Evolutionary conservation across 2,329 filamentous ascomycete species (phyloP).

Genomic region (Herpotrichia juniperi): DNA sequence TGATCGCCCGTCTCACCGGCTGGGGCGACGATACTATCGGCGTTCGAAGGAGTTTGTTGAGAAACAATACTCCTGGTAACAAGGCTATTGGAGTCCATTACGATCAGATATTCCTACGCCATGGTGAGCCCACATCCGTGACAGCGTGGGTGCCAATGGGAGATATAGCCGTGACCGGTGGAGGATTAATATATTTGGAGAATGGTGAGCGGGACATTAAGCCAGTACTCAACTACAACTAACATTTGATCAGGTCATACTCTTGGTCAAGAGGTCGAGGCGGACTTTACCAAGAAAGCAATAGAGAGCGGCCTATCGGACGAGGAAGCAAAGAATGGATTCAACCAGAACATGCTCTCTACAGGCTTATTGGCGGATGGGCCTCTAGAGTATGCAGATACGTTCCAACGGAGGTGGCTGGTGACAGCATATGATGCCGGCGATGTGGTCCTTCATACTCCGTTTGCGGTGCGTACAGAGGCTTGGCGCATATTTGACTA

Average conservation of each 20-base stretch:
- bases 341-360: conserved; percentile 65
- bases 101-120: conserved; percentile 63
- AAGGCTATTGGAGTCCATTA: conserved; percentile 67
- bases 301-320: conserved; percentile 57
- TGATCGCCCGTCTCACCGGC: conserved; percentile 58
- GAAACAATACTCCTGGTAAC: conserved; percentile 63
- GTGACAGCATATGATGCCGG: conserved; percentile 62
- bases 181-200: conserved; percentile 66
- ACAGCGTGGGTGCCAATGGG: conserved; percentile 66
- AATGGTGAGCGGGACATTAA: conserved; percentile 37
- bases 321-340: conserved; percentile 53
- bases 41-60: conserved; percentile 57
- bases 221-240: conserved; percentile 6
- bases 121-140: conserved; percentile 61
- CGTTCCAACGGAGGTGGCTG: conserved; percentile 55
- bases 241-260: conserved; percentile 40
- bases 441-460: conserved; percentile 52
- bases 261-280: conserved; percentile 58
- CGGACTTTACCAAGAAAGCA: conserved; percentile 57
- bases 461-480: conserved; percentile 29
- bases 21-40: conserved; percentile 59
- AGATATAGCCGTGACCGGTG: conserved; percentile 60
- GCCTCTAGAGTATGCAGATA: conserved; percentile 52
- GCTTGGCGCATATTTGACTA: neutral
- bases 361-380: conserved; percentile 60